Base-by-base conservation (phyloP, 2,329 filamentous ascomycete genomes). In the Colletotrichum magnum region DNA sequence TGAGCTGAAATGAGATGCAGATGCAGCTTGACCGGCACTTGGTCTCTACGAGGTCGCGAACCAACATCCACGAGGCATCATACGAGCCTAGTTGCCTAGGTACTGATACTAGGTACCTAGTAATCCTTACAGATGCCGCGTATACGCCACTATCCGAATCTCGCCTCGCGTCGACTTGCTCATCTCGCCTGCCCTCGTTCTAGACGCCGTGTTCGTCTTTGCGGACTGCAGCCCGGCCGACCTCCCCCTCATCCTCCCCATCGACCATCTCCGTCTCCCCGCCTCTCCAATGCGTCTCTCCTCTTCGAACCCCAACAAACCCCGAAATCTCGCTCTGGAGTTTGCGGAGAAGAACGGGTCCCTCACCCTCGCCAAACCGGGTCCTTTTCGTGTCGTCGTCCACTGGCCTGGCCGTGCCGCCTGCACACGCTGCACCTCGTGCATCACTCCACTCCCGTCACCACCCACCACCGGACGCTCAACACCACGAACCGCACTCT, bases 331-430 rank as follows among this genome's bases (percentile, higher is more conserved):
- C 54, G 41, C 36, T 43, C 61, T 47, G 59, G 39, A 45, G 41
- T 67, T n/a, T 69, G 67, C 67, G 63, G 67, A 61, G 63, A 60
- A 58, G 51, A 47, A 69, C 62, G 56, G 57, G 51, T 58, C 67
- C 41, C 28, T 47, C 43, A 39, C 51, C 39, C 18, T 69, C 43
- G 45, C 57, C 51, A 41, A 68, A 41, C 67, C 63, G 50, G 50
- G 36, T 58, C 21, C 45, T 69, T 69, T 69, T 61, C 67, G 65
- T 60, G 53, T n/a, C 36, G 36, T 58, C 53, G 32, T 43, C 47
- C 65, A 53, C n/a, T 15, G 24, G 24, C 51, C 36, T 51, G 26
- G 28, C 26, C 45, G n/a, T 47, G 50, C 36, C 39, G 24, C 36
- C 36, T 21, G 21, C 21, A 21, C 7, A 24, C 10, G 16, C 41